Evolutionary conservation across 106 monocot species (phyloP).

Genomic region (Dendrobium nobile): DNA sequence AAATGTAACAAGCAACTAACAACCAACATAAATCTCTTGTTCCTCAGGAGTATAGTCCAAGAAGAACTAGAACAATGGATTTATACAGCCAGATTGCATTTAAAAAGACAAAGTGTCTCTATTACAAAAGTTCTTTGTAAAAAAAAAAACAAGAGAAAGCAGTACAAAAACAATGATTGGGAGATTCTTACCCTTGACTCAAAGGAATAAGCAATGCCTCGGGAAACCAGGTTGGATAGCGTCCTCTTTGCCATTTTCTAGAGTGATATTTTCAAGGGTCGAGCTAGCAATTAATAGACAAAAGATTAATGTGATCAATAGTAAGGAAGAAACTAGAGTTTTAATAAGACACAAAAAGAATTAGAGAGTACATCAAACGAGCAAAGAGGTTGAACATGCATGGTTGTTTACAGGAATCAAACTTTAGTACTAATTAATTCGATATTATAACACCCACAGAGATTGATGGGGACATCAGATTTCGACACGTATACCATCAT

Average conservation of each 20-base stretch:
- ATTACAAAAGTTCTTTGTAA: not conserved
- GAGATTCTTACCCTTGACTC: not conserved
- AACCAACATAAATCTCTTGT: not conserved
- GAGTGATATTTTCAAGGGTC: not conserved
- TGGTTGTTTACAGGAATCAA: not conserved
- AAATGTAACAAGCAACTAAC: not conserved
- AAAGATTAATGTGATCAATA: not conserved
- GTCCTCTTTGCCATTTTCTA: not conserved
- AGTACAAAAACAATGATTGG: not conserved
- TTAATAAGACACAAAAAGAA: not conserved
- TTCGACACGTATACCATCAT: too few relatives aligned
- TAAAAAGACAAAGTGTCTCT: not conserved
- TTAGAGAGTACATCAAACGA: not conserved
- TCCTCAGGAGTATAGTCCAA: not conserved
- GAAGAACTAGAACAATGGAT: not conserved
- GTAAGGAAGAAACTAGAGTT: not conserved
- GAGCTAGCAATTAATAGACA: not conserved
- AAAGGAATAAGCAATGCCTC: not conserved
- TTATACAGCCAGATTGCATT: not conserved
- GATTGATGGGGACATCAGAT: too few relatives aligned
- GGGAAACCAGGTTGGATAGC: not conserved
- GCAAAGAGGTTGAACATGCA: not conserved
- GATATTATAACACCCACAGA: too few relatives aligned
- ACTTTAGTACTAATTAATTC: not conserved
- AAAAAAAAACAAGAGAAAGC: not conserved